A percentile compares a stretch with the other conserved stretches of the same genome.
These are phyloP conservation scores for Cystofilobasidium macerans DNA, from an alignment of 768 basidiomycete genomes.

Conservation along the genomic window DNA sequence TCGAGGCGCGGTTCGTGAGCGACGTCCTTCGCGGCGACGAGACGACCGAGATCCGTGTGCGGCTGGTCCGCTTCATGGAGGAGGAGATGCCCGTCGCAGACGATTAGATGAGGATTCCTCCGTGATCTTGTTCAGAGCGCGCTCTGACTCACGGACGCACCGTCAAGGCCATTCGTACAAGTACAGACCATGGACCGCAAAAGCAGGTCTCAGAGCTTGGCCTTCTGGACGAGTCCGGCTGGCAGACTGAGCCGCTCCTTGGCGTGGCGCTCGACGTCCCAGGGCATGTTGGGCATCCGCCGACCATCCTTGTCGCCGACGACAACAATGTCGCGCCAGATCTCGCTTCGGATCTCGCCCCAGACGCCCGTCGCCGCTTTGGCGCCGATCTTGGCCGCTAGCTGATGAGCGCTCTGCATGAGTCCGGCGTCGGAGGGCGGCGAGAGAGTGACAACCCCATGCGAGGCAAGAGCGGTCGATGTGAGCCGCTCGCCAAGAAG, in stretches of 20 bases:
- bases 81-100: conserved; percentile 56
- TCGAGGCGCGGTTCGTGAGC: conserved; percentile 74
- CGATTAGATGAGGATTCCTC: background rate
- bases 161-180: too few species aligned
- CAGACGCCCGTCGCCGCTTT: conserved; percentile 14
- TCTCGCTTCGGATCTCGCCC: conserved; percentile 11
- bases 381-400: background rate
- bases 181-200: too few species aligned
- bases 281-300: background rate
- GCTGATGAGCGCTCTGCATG: background rate
- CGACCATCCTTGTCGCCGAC: background rate
- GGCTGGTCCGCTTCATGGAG: conserved; percentile 78
- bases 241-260: background rate
- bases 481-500: conserved; percentile 5
- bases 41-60: conserved; percentile 82
- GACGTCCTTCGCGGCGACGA: conserved; percentile 90
- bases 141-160: too few species aligned
- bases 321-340: background rate
- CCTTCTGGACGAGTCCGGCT: background rate
- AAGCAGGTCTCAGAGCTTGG: conserved; percentile 1
- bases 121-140: too few species aligned
- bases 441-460: conserved; percentile 7
- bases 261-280: background rate
- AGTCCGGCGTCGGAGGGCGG: conserved; percentile 12
- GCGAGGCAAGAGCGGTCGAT: conserved; percentile 1